Evolutionary conservation across 768 basidiomycete species (phyloP).

Genomic region (Tylopilus sp.): DNA sequence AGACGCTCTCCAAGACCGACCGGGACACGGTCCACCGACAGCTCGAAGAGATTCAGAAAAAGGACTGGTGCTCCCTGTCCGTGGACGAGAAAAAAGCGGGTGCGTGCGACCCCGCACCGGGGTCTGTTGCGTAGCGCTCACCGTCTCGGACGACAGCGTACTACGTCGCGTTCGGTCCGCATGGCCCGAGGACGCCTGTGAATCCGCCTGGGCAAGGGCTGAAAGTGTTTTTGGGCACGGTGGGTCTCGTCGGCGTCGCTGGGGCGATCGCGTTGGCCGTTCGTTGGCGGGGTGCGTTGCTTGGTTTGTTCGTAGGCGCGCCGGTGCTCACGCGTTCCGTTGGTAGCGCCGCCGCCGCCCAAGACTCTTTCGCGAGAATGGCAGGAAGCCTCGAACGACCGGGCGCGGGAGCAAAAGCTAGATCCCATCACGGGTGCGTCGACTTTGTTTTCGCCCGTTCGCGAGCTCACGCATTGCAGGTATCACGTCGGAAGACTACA

Average conservation of each 20-base stretch:
- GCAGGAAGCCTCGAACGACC: constrained; percentile 89
- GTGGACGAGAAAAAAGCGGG: constrained; percentile 98
- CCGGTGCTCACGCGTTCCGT: too few relatives aligned
- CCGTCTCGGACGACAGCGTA: constrained; percentile 70
- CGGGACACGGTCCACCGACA: constrained; percentile 79
- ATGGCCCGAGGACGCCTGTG: constrained; percentile 84
- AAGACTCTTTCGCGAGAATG: constrained; percentile 86
- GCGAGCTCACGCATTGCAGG: too few relatives aligned
- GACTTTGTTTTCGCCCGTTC: too few relatives aligned
- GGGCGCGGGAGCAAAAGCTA: constrained; percentile 75
- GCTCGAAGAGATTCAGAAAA: constrained; percentile 89
- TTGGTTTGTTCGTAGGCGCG: too few relatives aligned
- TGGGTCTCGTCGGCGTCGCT: constrained; percentile 56
- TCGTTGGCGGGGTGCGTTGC: constrained; percentile 57
- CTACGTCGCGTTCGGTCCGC: constrained; percentile 96
- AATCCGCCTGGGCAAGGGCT: constrained; percentile 66
- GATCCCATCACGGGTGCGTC: constrained; percentile 84
- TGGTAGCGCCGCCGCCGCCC: constrained; percentile 74
- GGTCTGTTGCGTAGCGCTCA: not conserved
- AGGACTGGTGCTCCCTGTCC: constrained; percentile 90
- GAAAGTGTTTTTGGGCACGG: constrained; percentile 63
- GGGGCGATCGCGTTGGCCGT: constrained; percentile 50
- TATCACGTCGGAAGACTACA: too few relatives aligned
- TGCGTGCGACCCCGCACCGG: constrained; percentile 44
- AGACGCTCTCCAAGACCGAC: constrained; percentile 64